Conservation (phyloP, 2,329 filamentous ascomycete genomes). For the Chrysoporthe puriensis region DNA sequence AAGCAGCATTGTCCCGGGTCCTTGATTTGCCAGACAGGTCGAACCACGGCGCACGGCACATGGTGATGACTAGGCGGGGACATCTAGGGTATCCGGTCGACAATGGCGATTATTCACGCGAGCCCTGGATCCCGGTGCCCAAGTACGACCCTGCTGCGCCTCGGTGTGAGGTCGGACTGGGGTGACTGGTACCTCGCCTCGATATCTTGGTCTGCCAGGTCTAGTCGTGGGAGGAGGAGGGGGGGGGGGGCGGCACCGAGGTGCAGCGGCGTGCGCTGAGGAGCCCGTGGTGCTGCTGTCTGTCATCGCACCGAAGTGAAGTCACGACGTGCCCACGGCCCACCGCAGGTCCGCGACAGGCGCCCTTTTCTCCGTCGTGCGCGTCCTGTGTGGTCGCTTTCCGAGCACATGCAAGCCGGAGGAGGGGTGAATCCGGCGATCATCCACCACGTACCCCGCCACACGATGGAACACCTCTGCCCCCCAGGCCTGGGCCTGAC, state of each 20-base stretch:
- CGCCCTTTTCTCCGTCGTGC: background rate
- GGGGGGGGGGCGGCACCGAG: too few species aligned
- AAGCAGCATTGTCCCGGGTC: slow-evolving; percentile 7
- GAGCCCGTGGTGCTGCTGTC: background rate
- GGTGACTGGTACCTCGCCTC: too few species aligned
- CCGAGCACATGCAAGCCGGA: slow-evolving; percentile 3
- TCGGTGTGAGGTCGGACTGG: too few species aligned
- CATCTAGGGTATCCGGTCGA: background rate
- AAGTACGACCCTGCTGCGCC: too few species aligned
- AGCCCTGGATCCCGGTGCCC: too few species aligned
- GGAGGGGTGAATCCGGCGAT: background rate
- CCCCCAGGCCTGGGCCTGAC: background rate
- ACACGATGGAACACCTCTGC: background rate
- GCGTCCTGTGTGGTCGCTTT: slow-evolving; percentile 9
- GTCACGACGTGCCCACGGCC: background rate
- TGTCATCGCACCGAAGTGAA: background rate
- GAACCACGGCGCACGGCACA: slow-evolving; percentile 5
- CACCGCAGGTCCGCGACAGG: background rate
- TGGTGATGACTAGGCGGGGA: background rate
- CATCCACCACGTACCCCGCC: background rate
- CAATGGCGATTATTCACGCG: background rate
- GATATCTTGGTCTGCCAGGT: too few species aligned
- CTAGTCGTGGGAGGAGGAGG: too few species aligned
- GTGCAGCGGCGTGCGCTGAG: background rate
- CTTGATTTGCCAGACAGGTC: slow-evolving; percentile 17